These are phyloP conservation scores for Cytospora leucostoma DNA, from an alignment of 2,329 filamentous ascomycete genomes.

Conservation along the genomic window DNA sequence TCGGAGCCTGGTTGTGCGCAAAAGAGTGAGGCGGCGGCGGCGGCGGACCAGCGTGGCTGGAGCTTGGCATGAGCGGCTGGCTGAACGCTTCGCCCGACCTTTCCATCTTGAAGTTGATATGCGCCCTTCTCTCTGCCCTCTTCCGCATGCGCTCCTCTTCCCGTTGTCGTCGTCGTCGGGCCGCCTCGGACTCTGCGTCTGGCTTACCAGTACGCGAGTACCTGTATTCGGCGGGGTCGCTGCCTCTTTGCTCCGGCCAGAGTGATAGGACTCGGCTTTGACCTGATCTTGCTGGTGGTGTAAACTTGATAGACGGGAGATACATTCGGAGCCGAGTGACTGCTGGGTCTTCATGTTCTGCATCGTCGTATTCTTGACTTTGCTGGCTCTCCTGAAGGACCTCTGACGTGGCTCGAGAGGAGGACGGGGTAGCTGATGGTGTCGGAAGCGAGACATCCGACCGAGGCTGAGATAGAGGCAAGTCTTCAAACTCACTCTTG, in stretches of 20 bases:
- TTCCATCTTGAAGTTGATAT: constrained; percentile 29
- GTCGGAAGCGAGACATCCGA: constrained; percentile 20
- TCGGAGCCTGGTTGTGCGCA: constrained; percentile 17
- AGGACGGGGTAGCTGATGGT: constrained; percentile 24
- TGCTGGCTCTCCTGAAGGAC: not conserved
- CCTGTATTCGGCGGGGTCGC: constrained; percentile 37
- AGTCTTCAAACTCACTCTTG: not conserved
- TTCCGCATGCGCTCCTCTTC: constrained; percentile 34
- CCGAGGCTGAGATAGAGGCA: constrained; percentile 5
- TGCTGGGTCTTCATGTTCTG: constrained; percentile 34
- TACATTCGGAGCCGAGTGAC: constrained; percentile 40
- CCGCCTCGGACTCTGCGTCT: constrained; percentile 12
- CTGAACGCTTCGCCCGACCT: constrained; percentile 24
- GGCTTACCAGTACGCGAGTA: constrained; percentile 31
- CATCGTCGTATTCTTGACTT: constrained; percentile 24
- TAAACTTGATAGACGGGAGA: constrained; percentile 35
- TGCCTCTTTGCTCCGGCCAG: constrained; percentile 39
- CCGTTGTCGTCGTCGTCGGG: constrained; percentile 18
- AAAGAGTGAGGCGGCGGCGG: constrained; percentile 1
- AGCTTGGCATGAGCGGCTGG: constrained; percentile 12
- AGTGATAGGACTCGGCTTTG: constrained; percentile 37
- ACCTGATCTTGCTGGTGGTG: constrained; percentile 30
- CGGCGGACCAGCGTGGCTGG: constrained; percentile 22
- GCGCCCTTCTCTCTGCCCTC: constrained; percentile 33
- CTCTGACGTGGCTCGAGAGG: constrained; percentile 24